Evolutionary conservation across 2,329 filamentous ascomycete species (phyloP), one percentile per base, ranked within the genome.

Genomic region (Paecilomyces niveus): DNA sequence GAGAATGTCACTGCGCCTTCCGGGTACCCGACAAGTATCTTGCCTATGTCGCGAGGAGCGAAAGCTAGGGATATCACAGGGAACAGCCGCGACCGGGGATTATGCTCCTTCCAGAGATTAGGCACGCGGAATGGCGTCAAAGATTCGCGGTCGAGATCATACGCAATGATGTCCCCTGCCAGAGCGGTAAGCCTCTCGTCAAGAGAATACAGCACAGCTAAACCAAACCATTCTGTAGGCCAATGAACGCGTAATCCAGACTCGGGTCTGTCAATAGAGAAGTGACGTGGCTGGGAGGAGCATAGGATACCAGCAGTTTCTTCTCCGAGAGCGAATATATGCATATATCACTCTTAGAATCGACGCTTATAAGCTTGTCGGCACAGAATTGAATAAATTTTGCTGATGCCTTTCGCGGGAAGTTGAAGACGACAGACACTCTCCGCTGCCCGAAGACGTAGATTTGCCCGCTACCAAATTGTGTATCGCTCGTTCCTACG

Each of bases 171-270:
- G 59, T 97, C 92, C 60, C 93, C 83, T 78, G 65, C 49, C 60
- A 55, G 57, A 54, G 49, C 21, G 35, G 4, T 51, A 24, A 54
- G 53, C 9, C 21, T 53, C 53, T n/a, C 1, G 10, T 18, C 4
- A 33, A 22, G 22, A 53, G 11, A 39, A 54, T 45, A 24, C 10
- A 31, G 32, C 3, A 11, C 33, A 24, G 7, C 5, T 10, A 3
- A n/a, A 26, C 26, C 10, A 39, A 58, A 82, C 81, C 92, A 68
- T 83, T 89, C 63, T 89, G 85, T 62, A 92, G 78, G 11, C 92
- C 94, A 52, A 97, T 79, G 61, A 99, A 88, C 39, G 88, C 91
- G 85, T 95, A 99, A 73, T 99, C 94, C 60, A 99, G 80, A 77
- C 90, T 90, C 0, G 93, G 91, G 71, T 99, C 94, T 7, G 89